A percentile compares a stretch with the other conserved stretches of the same genome.
Conservation (phyloP, 2,329 filamentous ascomycete genomes). For the Talaromyces piceae region DNA sequence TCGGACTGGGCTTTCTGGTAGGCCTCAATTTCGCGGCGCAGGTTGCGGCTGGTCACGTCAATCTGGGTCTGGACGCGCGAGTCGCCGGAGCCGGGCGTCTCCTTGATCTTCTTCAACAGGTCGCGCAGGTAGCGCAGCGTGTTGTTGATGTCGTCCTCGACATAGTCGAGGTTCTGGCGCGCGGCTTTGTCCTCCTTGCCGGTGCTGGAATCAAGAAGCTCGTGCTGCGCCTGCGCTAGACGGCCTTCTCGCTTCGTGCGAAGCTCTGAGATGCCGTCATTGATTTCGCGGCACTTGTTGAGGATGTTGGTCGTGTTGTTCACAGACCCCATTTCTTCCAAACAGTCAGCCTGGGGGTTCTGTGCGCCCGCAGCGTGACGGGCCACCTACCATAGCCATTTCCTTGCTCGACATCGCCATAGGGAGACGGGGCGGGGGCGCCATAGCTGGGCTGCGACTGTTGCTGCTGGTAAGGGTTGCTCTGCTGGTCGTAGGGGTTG, state of each 20-base stretch:
- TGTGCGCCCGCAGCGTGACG: background rate
- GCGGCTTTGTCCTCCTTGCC: slow-evolving; percentile 58
- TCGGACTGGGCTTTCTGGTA: slow-evolving; percentile 75
- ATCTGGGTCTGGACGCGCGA: slow-evolving; percentile 73
- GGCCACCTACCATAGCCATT: slow-evolving; percentile 30
- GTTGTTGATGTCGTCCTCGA: slow-evolving; percentile 73
- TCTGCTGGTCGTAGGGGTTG: slow-evolving; percentile 45
- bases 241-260: slow-evolving; percentile 49
- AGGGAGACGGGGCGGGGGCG: slow-evolving; percentile 3
- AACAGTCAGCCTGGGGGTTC: background rate
- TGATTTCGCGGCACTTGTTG: slow-evolving; percentile 76
- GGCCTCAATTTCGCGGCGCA: slow-evolving; percentile 72
- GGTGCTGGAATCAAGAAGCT: slow-evolving; percentile 68
- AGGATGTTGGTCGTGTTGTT: slow-evolving; percentile 59
- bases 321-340: slow-evolving; percentile 38
- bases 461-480: slow-evolving; percentile 23
- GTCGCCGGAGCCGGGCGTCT: slow-evolving; percentile 65
- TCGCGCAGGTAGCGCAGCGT: slow-evolving; percentile 72
- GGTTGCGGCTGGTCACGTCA: slow-evolving; percentile 66
- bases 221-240: slow-evolving; percentile 56
- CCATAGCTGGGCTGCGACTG: slow-evolving; percentile 14
- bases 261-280: slow-evolving; percentile 67
- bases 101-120: slow-evolving; percentile 75
- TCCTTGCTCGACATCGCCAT: slow-evolving; percentile 27
- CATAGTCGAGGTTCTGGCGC: slow-evolving; percentile 61